Percentiles rank a stretch among this genome's conserved stretches.
phyloP scores from a whole-genome alignment of 257 asterid species.

The Paulownia fortunei region DNA sequence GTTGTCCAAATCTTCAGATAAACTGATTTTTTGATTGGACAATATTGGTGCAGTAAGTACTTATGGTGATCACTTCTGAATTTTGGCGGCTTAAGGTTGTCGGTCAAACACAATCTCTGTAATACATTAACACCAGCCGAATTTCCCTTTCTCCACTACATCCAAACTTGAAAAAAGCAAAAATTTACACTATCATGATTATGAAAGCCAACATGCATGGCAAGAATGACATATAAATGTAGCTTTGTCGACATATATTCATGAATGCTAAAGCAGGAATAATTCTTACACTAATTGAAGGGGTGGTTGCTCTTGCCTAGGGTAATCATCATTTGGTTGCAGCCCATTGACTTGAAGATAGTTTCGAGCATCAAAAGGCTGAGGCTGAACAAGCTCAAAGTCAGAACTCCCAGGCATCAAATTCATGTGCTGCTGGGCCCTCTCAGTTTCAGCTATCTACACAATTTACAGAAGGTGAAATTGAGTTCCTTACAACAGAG shows the following conservation, averaged over 20 bases:
- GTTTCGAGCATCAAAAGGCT: conserved; percentile 72
- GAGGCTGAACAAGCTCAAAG: conserved; percentile 61
- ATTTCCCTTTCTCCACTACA: too few species aligned
- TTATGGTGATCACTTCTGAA: too few species aligned
- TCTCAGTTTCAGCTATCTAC: conserved; percentile 86
- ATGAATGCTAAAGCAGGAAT: not conserved
- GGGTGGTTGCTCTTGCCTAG: conserved; percentile 60
- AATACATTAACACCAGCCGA: not conserved
- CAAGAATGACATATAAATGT: not conserved
- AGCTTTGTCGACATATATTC: not conserved
- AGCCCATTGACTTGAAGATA: conserved; percentile 71
- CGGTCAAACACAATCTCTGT: not conserved
- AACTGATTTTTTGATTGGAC: too few species aligned
- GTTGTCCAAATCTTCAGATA: too few species aligned
- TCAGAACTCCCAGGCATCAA: conserved; percentile 84
- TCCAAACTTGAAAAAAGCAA: not conserved
- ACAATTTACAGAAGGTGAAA: not conserved
- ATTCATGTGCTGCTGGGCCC: conserved; percentile 73
- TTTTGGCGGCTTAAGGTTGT: too few species aligned
- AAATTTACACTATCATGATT: not conserved
- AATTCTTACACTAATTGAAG: conserved; percentile 71
- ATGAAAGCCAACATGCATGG: not conserved
- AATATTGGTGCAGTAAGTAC: too few species aligned
- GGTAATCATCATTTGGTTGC: conserved; percentile 53
- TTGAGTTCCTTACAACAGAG: not conserved